phyloP scores from a whole-genome alignment of 345 rosid species.

The Gossypium thurberi region DNA sequence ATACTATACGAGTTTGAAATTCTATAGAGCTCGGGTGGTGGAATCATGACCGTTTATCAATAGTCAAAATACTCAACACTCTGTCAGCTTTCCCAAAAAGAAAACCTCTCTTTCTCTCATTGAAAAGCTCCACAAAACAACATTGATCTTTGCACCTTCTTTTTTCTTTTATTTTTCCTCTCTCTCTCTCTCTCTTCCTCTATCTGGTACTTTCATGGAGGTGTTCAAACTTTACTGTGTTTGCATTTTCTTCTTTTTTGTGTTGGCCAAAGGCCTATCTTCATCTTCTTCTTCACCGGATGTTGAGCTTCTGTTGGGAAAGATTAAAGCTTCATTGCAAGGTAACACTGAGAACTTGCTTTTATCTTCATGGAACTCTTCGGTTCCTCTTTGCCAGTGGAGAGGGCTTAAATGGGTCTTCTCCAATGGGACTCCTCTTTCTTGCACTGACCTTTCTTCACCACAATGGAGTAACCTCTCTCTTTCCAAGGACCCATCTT shows the following conservation, averaged over 20 bases:
- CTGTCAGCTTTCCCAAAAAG: slow-evolving; percentile 48
- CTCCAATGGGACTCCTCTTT: slow-evolving; percentile 53
- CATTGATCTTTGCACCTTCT: background rate
- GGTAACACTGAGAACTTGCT: slow-evolving; percentile 75
- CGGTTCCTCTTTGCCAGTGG: slow-evolving; percentile 94
- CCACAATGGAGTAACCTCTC: slow-evolving; percentile 65
- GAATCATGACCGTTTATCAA: slow-evolving; percentile 41
- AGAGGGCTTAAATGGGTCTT: slow-evolving; percentile 92
- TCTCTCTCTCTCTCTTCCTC: slow-evolving; percentile 15
- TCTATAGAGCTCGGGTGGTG: background rate
- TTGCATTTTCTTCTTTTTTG: slow-evolving; percentile 28
- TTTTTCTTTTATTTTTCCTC: background rate
- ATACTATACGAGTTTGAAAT: background rate
- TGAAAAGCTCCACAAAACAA: slow-evolving; percentile 26
- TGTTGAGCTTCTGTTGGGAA: slow-evolving; percentile 65
- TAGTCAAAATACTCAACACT: slow-evolving; percentile 37
- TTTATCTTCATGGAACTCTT: slow-evolving; percentile 86
- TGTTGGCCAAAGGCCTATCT: slow-evolving; percentile 16
- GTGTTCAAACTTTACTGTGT: slow-evolving; percentile 30
- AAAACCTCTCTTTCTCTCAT: slow-evolving; percentile 16
- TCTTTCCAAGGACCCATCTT: slow-evolving; percentile 62
- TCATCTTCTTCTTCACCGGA: slow-evolving; percentile 41
- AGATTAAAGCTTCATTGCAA: slow-evolving; percentile 68
- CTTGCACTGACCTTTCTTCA: slow-evolving; percentile 54
- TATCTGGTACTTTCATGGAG: slow-evolving; percentile 49